Evolutionary conservation across 306 rosid genomes (phyloP).

Genomic region (Cicer yamashitae): DNA sequence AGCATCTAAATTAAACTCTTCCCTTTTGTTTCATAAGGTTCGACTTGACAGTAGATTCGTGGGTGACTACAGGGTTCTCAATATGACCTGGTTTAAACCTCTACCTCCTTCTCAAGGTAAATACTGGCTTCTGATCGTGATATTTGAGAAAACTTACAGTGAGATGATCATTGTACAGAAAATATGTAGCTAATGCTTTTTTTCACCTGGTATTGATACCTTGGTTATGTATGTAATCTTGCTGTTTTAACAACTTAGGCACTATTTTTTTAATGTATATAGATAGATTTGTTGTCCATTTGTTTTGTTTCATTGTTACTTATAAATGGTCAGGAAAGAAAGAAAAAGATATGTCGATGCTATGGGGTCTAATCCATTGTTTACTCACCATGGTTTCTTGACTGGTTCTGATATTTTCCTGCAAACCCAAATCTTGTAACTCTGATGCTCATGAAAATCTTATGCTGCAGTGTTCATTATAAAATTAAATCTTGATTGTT

Average conservation of each 20-base stretch:
- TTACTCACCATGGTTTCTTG: conserved; percentile 17
- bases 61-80: conserved; percentile 83
- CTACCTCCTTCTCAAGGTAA: conserved; percentile 83
- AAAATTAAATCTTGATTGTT: conserved; percentile 19
- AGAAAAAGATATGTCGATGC: conserved; percentile 5
- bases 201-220: neutral
- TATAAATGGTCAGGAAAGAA: conserved; percentile 6
- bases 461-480: neutral
- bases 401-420: conserved; percentile 10
- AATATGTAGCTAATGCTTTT: neutral
- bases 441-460: conserved; percentile 6
- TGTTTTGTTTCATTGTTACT: conserved; percentile 26
- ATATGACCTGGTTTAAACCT: conserved; percentile 83
- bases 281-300: conserved; percentile 25
- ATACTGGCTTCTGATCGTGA: conserved; percentile 10
- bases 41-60: conserved; percentile 66
- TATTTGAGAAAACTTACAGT: conserved; percentile 14
- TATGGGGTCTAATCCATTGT: conserved; percentile 1
- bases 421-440: neutral
- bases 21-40: conserved; percentile 74
- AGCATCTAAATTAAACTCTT: conserved; percentile 73
- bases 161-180: conserved; percentile 25
- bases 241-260: conserved; percentile 8
- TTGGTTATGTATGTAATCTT: conserved; percentile 7
- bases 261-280: conserved; percentile 3